Base-by-base conservation (phyloP, 2,329 filamentous ascomycete genomes). In the Samsoniella hepiali region DNA sequence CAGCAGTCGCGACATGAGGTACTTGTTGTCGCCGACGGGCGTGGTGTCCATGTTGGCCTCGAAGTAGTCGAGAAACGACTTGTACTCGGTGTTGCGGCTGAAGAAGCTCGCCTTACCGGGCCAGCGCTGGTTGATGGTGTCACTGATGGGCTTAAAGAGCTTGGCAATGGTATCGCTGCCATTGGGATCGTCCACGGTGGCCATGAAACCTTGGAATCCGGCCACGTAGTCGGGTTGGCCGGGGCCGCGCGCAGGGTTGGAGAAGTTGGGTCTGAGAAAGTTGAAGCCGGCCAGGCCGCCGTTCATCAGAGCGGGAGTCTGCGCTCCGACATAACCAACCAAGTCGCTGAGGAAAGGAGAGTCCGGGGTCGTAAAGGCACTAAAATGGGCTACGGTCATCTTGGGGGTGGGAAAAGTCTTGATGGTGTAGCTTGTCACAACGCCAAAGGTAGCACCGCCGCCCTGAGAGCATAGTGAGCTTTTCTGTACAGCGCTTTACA, bases 361-460 rank as follows among this genome's bases (percentile, higher is more conserved):
- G 47, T 77, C 67, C 1, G 71, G 65, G 3, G 67, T 63, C 0
- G 69, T 69, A 15, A 72, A 63, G 2, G 74, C 54, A 4, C 68
- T 56, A 32, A 69, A 70, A 0, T 64, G 58, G 6, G 70, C 65
- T 11, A 69, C 64, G 1, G 69, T 62, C 42, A 79, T 72, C 38
- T 71, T 70, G 7, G 75, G 75, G 2, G 78, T 79, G 0, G 79
- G 78, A 67, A 84, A 77, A 0, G 83, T 81, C 65, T 81, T 81
- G 15, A 84, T 71, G 0, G 85, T 88, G 42, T 88, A 74, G 0
- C 83, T 85, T 1, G 80, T 81, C 29, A 88, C 78, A 2, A 89
- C 77, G 0, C 84, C 86, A 68, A 86, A 89, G 0, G 84, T 88
- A 27, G 81, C 82, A 2, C 83, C 84, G 3, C 85, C 84, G 6